Base-by-base conservation (phyloP, 306 rosid genomes). In the Prosopis cineraria region DNA sequence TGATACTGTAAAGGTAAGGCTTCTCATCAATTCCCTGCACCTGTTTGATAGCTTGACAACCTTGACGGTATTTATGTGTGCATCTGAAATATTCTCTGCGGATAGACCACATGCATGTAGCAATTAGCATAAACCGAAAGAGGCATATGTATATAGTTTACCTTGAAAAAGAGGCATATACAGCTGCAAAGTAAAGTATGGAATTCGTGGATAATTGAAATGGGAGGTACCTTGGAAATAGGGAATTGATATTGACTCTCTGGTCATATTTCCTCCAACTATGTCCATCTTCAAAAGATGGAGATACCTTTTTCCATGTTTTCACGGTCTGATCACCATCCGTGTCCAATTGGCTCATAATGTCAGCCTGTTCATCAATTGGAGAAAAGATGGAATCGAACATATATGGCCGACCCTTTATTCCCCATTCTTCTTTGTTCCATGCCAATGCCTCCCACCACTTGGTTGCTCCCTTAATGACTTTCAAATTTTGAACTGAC, bases 1-100 rank as follows among this genome's bases (percentile, higher is more conserved):
- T 86, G 16, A 85, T 84, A 41, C 70, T 59, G 59, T 27, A 82
- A 36, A 47, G 22, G 14, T 63, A 81, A 8, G 87, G 87, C 25
- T 84, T 31, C 1, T 74, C 83, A 33, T 80, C 48, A 20, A 88
- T 65, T 77, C 33, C 56, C 47, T 86, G 88, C 17, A 84, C 87
- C 5, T 84, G 87, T 37, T 84, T 86, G 27, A 58, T 81, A 30
- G 88, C 92, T 71, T 34, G 63, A 63, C 92, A 86, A 7, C 62
- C 68, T 43, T 81, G 87, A n/a, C 84, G 85, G 37, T 7, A 3
- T 10, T 77, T 86, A 68, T 80, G 81, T n/a, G 84, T 82, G 75
- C 90, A 86, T 48, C 84, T 77, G 36, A 36, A 88, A 71, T 88
- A 86, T 39, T 43, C 41, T 60, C 87, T 86, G 75, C 45, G 11